These are phyloP conservation scores for Ophiostoma perfectum DNA, from an alignment of 2,329 filamentous ascomycete genomes.

Conservation along the genomic window DNA sequence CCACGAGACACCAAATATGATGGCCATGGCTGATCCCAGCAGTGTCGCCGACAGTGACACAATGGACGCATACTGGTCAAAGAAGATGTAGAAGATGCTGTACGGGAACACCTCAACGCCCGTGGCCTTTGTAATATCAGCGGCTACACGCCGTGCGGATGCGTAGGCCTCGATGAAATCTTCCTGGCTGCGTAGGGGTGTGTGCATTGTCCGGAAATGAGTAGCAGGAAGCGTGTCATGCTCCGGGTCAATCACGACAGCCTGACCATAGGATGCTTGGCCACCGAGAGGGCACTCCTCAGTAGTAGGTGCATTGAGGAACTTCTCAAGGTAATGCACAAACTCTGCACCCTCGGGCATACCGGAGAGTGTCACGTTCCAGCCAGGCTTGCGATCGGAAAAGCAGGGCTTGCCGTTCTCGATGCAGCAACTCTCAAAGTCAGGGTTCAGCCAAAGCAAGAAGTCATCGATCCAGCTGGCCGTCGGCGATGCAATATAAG, in stretches of 20 bases:
- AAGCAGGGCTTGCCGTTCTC: constrained; percentile 73
- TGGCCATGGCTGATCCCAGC: constrained; percentile 73
- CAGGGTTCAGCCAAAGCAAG: constrained; percentile 92
- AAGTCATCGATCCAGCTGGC: constrained; percentile 98
- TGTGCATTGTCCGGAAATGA: constrained; percentile 89
- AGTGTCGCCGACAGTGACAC: constrained; percentile 72
- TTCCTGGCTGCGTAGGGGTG: constrained; percentile 75
- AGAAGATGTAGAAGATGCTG: constrained; percentile 97
- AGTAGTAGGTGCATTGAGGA: constrained; percentile 73
- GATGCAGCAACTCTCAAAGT: constrained; percentile 66
- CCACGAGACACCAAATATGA: constrained; percentile 77
- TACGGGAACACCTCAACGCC: constrained; percentile 88
- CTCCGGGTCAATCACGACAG: constrained; percentile 70
- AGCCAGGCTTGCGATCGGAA: constrained; percentile 65
- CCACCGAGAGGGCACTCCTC: constrained; percentile 84
- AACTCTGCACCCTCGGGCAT: constrained; percentile 97
- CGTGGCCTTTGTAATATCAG: constrained; percentile 65
- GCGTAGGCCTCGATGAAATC: constrained; percentile 92
- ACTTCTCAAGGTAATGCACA: constrained; percentile 75
- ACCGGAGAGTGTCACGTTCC: constrained; percentile 82
- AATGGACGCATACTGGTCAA: constrained; percentile 91
- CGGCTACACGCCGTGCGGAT: constrained; percentile 79
- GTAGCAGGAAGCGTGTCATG: constrained; percentile 67
- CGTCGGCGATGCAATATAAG: constrained; percentile 79
- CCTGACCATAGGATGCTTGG: constrained; percentile 77